Evolutionary conservation across 1,284 basidiomycete species (phyloP), one percentile per base, ranked within the genome.

Genomic region (Laetiporus sulphureus): DNA sequence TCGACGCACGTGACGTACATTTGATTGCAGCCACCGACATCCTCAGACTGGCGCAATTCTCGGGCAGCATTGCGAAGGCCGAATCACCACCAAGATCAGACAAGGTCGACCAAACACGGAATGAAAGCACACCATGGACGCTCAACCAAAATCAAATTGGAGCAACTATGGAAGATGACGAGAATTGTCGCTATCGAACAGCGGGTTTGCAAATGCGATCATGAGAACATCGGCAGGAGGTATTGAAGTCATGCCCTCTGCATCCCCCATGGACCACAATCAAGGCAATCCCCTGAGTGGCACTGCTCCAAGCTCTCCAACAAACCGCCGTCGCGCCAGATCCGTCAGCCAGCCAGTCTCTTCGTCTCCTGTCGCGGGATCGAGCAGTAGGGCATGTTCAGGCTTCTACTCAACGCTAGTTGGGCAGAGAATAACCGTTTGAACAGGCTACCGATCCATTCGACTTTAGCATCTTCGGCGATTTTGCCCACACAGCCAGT

Each of bases 351-450:
- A 53, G 48, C 54, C 52, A 11, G 45, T 36, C 19, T 31, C 38
- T 12, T 39, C 47, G 19, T 45, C 48, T 32, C 51, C 48, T 19
- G 36, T 37, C 31, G 43, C 47, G 36, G 56, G 51, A 36, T 56
- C 48, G 33, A 58, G 51, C 33, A 47, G 46, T 13, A 50, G 57
- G 40, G 53, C 52, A 41, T 48, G 53, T 54, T 47, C 25, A 27
- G 25, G 44, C 37, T 48, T 40, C 45, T 13, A n/a, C 27, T 31
- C 27, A 21, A 20, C 21, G n/a, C 4, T 25, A 18, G 29, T 32
- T 23, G 30, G 16, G 23, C n/a, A 22, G 12, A 13, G 11, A 39
- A 40, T 31, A 38, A 39, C 42, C 36, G 22, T 35, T 23, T 30
- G 11, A 27, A 18, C 40, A 36, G 27, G 15, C 38, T 13, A 19